These are phyloP conservation scores for Calonectria fujianensis DNA, from an alignment of 2,329 filamentous ascomycete genomes.

Conservation along the genomic window DNA sequence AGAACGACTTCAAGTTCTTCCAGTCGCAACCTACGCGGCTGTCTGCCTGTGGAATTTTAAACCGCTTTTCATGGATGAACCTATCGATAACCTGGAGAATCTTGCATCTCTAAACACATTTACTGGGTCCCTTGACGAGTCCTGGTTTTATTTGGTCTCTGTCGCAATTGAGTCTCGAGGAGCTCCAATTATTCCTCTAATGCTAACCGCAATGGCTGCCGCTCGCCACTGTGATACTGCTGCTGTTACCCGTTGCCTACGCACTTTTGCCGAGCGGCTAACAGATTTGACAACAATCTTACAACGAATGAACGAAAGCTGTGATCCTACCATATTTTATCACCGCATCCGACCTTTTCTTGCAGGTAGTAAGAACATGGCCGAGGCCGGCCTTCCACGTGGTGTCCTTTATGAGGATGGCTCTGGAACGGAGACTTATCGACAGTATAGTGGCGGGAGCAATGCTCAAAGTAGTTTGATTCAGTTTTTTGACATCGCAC, in stretches of 20 bases:
- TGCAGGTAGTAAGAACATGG: slow-evolving; percentile 98
- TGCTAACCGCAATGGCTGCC: slow-evolving; percentile 90
- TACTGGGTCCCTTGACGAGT: slow-evolving; percentile 95
- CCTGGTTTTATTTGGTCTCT: slow-evolving; percentile 98
- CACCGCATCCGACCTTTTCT: slow-evolving; percentile 96
- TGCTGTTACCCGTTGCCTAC: slow-evolving; percentile 86
- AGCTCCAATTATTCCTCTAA: slow-evolving; percentile 89
- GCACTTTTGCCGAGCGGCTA: slow-evolving; percentile 88
- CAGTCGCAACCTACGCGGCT: slow-evolving; percentile 94
- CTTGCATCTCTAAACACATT: slow-evolving; percentile 92
- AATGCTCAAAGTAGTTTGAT: slow-evolving; percentile 98
- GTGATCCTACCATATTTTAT: slow-evolving; percentile 96
- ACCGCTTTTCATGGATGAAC: slow-evolving; percentile 89
- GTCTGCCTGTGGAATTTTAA: slow-evolving; percentile 98
- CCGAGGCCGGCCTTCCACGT: slow-evolving; percentile 89
- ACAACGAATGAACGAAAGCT: slow-evolving; percentile 94
- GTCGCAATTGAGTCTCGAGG: slow-evolving; percentile 96
- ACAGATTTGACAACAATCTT: slow-evolving; percentile 89
- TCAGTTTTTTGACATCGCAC: slow-evolving; percentile 95
- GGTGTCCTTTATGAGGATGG: slow-evolving; percentile 93
- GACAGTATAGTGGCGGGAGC: slow-evolving; percentile 93
- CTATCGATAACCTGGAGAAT: slow-evolving; percentile 89
- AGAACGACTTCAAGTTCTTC: slow-evolving; percentile 86
- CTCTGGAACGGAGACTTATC: slow-evolving; percentile 79
- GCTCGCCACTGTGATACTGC: slow-evolving; percentile 81